Conservation (phyloP, 1,139 yeast genomes). For the Candida dubliniensis region DNA sequence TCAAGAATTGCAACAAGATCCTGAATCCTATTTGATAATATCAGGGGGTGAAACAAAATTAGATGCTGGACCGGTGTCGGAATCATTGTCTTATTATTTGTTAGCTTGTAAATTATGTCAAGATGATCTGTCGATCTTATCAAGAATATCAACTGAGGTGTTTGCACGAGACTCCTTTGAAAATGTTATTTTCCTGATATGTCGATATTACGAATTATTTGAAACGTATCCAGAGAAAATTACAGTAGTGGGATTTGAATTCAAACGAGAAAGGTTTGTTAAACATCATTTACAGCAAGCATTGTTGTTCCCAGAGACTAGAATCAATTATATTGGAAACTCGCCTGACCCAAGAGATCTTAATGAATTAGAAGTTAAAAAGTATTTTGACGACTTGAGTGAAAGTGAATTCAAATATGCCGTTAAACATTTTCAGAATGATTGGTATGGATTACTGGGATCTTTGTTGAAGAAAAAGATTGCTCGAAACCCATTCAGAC, state of each 20-base stretch:
- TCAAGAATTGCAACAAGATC: constrained; percentile 28
- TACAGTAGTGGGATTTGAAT: constrained; percentile 71
- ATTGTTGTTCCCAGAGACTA: constrained; percentile 33
- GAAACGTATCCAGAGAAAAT: constrained; percentile 51
- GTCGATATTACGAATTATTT: constrained; percentile 52
- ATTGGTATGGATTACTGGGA: constrained; percentile 59
- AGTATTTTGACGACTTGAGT: constrained; percentile 44
- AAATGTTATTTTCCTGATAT: constrained; percentile 64
- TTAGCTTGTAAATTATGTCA: constrained; percentile 25
- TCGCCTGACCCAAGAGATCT: constrained; percentile 52
- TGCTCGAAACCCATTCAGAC: constrained; percentile 60
- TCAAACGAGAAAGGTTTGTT: constrained; percentile 61
- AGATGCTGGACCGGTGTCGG: constrained; percentile 55
- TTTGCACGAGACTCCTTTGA: constrained; percentile 82
- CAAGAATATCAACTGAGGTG: constrained; percentile 54
- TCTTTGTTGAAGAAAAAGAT: constrained; percentile 44
- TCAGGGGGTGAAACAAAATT: constrained; percentile 76
- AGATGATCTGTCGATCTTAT: constrained; percentile 9
- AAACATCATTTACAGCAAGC: constrained; percentile 54
- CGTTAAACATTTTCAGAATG: constrained; percentile 51
- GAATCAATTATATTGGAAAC: constrained; percentile 56
- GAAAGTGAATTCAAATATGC: constrained; percentile 57
- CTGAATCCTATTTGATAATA: constrained; percentile 43
- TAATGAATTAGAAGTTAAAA: constrained; percentile 17
- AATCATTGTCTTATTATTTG: constrained; percentile 57